Evolutionary conservation across 2,329 filamentous ascomycete species (phyloP), one percentile per base, ranked within the genome.

Genomic region (Whalleya microplaca): DNA sequence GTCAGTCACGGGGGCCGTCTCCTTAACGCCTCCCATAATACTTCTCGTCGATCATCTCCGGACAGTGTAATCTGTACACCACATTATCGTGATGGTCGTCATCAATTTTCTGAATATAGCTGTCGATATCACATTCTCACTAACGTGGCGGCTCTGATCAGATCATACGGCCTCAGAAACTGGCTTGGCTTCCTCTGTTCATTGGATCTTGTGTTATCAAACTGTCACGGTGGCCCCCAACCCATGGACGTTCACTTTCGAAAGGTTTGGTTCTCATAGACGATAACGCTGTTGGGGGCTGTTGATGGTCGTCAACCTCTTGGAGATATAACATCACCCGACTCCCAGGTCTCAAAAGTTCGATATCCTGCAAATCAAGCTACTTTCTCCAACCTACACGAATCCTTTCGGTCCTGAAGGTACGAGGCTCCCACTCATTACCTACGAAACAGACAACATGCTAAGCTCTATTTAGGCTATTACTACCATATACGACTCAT

Each of bases 241-340:
- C 3, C 14, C 32, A 12, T 37, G 32, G 14, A 12, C 32, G 32
- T 37, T 37, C 32, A 14, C 32, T 37, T 37, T 14, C 9, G 23
- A 12, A 12, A 37, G 32, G 32, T 12, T n/a, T 4, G 23, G 23
- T 27, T 4, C 9, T 27, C 9, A 27, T 9, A 18, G 41, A n/a
- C 4, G 50, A 23, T 45, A 9, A 45, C 10, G 10, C 18, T 10
- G 8, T 2, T 19, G 16, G 21, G 42, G 43, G n/a, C 29, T 51
- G 41, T 49, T 20, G 18, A 45, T 23, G 14, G 18, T 20, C 45
- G 2, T 51, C 12, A 20, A 32, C 19, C 19, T 23, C 29, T 41
- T 6, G 3, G 44, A 21, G 48, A 63, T 63, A 63, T 37, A 63
- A 61, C 55, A 49, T 50, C 44, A 51, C 46, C 3, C 21, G 4